These are phyloP conservation scores for Anisogramma anomala DNA, from an alignment of 2,329 filamentous ascomycete species.

Conservation along the genomic window DNA sequence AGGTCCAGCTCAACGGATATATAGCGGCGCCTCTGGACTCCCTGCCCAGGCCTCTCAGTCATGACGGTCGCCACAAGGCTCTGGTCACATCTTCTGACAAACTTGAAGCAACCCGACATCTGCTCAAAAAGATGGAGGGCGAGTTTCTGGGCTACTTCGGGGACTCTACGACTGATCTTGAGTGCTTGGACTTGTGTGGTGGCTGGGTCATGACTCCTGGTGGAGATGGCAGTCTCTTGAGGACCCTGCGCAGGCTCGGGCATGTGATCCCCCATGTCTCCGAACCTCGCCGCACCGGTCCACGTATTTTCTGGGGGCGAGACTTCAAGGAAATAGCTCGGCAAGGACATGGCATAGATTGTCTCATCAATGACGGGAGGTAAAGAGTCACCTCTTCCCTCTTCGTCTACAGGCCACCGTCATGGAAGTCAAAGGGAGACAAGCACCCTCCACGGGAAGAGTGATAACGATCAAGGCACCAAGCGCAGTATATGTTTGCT, in stretches of 20 bases:
- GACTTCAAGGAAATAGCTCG: no score
- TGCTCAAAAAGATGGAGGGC: conserved; percentile 22
- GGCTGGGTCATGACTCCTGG: conserved; percentile 37
- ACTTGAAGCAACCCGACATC: conserved; percentile 22
- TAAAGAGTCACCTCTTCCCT: no score
- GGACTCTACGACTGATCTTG: conserved; percentile 45
- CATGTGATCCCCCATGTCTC: conserved; percentile 28
- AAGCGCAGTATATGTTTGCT: no score
- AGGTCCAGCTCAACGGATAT: conserved; percentile 19
- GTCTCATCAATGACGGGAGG: no score
- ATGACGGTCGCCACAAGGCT: background rate
- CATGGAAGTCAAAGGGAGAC: no score
- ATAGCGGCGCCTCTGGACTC: background rate
- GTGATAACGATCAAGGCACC: no score
- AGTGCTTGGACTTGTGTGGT: conserved; percentile 34
- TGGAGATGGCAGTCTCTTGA: conserved; percentile 24
- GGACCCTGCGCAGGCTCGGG: conserved; percentile 27
- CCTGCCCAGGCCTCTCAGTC: conserved; percentile 20
- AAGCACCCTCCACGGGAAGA: no score
- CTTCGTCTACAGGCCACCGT: no score
- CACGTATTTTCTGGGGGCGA: no score
- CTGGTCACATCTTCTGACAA: conserved; percentile 28
- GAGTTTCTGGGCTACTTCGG: conserved; percentile 38
- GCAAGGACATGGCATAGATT: no score
- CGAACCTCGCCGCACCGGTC: no score